Evolutionary conservation across 495 filamentous ascomycete genomes (phyloP).

Genomic region (Penicillium chermesinum): DNA sequence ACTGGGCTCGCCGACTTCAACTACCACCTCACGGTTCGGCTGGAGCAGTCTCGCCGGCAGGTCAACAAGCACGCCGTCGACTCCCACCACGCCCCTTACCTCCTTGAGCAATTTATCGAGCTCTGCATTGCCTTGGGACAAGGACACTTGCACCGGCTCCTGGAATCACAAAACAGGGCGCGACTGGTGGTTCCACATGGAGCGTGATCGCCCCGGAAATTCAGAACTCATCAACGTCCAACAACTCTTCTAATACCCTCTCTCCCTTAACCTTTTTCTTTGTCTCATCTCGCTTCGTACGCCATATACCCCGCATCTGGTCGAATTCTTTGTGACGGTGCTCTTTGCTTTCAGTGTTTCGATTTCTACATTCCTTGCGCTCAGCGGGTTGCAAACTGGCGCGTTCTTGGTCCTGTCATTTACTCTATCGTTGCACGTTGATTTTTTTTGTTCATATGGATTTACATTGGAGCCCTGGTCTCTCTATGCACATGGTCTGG

Average conservation of each 20-base stretch:
- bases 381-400: conserved; percentile 7
- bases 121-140: conserved; percentile 38
- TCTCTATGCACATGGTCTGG: background rate
- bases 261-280: background rate
- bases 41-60: conserved; percentile 38
- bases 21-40: conserved; percentile 31
- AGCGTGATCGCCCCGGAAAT: conserved; percentile 41
- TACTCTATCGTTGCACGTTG: conserved; percentile 3
- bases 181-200: conserved; percentile 50
- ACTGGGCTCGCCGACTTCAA: conserved; percentile 32
- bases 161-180: conserved; percentile 45
- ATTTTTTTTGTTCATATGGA: conserved; percentile 4
- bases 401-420: conserved; percentile 4
- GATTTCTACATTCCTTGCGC: conserved; percentile 5
- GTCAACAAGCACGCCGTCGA: conserved; percentile 29
- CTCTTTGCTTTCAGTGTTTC: conserved; percentile 9
- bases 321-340: conserved; percentile 13
- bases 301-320: conserved; percentile 29
- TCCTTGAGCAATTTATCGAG: conserved; percentile 26
- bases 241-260: conserved; percentile 33
- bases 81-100: conserved; percentile 35
- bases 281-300: conserved; percentile 11
- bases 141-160: conserved; percentile 43
- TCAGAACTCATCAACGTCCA: conserved; percentile 35
- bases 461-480: conserved; percentile 1